Evolutionary conservation across 192 early-diverging fungal species (phyloP).

Genomic region (Radiomyces spectabilis): DNA sequence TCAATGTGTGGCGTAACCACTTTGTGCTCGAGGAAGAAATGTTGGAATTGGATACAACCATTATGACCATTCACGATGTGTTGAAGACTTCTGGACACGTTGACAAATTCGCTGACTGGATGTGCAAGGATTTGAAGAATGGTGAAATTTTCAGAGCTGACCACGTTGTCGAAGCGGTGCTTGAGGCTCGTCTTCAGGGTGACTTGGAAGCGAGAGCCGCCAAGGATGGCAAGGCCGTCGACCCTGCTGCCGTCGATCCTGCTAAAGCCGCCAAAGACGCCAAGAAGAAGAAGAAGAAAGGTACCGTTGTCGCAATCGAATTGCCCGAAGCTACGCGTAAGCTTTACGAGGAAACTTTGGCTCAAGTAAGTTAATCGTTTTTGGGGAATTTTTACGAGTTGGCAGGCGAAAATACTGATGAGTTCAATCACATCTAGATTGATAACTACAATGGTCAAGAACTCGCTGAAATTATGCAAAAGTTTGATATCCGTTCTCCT

Average conservation of each 20-base stretch:
- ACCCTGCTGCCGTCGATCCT: conserved; percentile 9
- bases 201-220: conserved; percentile 63
- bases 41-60: conserved; percentile 97
- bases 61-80: conserved; percentile 94
- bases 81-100: conserved; percentile 99
- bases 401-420: background rate
- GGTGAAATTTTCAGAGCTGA: conserved; percentile 96
- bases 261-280: conserved; percentile 43
- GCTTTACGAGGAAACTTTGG: conserved; percentile 82
- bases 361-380: too few relatives aligned
- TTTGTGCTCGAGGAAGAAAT: conserved; percentile 99
- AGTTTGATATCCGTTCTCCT: conserved; percentile 81
- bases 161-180: conserved; percentile 91
- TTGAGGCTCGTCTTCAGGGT: conserved; percentile 85
- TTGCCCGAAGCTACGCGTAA: conserved; percentile 52
- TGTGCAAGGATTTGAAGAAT: conserved; percentile 88
- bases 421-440: conserved; percentile 56
- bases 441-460: conserved; percentile 91
- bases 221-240: conserved; percentile 27
- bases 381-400: background rate
- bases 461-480: conserved; percentile 77
- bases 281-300: conserved; percentile 70
- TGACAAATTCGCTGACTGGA: conserved; percentile 97
- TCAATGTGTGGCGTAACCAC: conserved; percentile 87
- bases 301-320: conserved; percentile 50